A percentile compares a stretch with the other conserved stretches of the same genome.
Evolutionary conservation across 2,329 filamentous ascomycete species (phyloP).

Genomic region (Fusarium xylarioides): DNA sequence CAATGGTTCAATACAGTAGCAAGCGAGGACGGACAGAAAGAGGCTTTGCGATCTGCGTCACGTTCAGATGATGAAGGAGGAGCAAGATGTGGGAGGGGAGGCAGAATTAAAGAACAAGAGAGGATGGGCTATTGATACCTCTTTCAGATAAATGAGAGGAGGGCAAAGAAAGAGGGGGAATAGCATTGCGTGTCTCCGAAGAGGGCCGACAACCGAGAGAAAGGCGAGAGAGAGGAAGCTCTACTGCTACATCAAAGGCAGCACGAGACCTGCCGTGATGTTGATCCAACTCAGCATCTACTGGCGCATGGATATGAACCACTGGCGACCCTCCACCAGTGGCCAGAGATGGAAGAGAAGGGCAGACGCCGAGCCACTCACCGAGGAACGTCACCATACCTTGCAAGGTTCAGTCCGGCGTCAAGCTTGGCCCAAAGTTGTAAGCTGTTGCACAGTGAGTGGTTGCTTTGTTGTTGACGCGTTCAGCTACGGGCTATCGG

Average conservation of each 20-base stretch:
- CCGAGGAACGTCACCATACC: constrained; percentile 34
- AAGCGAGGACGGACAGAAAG: neutral
- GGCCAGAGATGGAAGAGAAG: constrained; percentile 25
- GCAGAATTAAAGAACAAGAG: constrained; percentile 22
- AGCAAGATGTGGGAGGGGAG: constrained; percentile 28
- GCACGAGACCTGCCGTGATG: constrained; percentile 40
- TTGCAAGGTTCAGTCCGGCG: constrained; percentile 38
- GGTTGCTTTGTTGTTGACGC: constrained; percentile 8
- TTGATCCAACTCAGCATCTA: constrained; percentile 34
- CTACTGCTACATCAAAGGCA: constrained; percentile 20
- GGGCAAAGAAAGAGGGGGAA: neutral
- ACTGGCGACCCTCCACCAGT: constrained; percentile 47
- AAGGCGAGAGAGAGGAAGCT: constrained; percentile 14
- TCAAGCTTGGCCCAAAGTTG: constrained; percentile 1
- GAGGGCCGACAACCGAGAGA: constrained; percentile 26
- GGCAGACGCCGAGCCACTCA: constrained; percentile 36
- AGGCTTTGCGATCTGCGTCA: constrained; percentile 32
- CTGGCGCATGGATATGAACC: constrained; percentile 37
- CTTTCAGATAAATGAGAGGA: constrained; percentile 18
- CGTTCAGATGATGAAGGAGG: constrained; percentile 15
- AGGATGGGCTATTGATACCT: constrained; percentile 22
- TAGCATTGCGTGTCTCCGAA: constrained; percentile 21
- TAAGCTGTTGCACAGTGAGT: constrained; percentile 11
- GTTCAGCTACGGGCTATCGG: constrained; percentile 17
- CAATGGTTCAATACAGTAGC: constrained; percentile 2